Percentiles rank a stretch among this genome's conserved stretches.
Evolutionary conservation across 495 filamentous ascomycete genomes (phyloP).

Genomic region (Talaromyces wortmannii): DNA sequence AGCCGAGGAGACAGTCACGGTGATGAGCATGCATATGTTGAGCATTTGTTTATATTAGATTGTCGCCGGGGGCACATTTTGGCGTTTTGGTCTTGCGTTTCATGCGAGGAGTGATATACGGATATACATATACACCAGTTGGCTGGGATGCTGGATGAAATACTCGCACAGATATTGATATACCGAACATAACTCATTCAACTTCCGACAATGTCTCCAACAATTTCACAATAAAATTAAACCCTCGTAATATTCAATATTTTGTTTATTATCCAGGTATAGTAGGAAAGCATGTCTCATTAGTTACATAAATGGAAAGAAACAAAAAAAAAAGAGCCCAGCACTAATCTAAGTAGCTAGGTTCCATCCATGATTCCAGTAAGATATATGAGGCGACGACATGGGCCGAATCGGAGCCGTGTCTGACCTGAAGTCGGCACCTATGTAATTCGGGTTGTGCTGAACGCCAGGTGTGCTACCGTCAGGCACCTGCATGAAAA

Average conservation of each 20-base stretch:
- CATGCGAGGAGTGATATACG: too few relatives aligned
- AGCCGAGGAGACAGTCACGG: background rate
- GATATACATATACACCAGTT: too few relatives aligned
- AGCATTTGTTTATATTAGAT: background rate
- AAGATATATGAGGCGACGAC: background rate
- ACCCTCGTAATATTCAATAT: too few relatives aligned
- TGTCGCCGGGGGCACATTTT: background rate
- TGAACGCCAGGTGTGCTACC: background rate
- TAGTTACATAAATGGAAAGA: background rate
- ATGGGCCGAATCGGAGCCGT: background rate
- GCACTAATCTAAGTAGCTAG: background rate
- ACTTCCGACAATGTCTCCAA: too few relatives aligned
- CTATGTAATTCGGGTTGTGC: background rate
- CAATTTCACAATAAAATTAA: too few relatives aligned
- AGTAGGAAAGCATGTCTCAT: background rate
- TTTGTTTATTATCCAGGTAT: background rate
- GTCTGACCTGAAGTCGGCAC: background rate
- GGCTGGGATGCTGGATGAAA: too few relatives aligned
- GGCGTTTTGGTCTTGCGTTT: background rate
- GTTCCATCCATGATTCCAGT: background rate
- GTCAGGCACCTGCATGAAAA: background rate
- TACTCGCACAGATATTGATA: too few relatives aligned
- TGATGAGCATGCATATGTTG: background rate
- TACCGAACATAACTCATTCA: too few relatives aligned
- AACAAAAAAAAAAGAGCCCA: background rate